Evolutionary conservation across 345 rosid genomes (phyloP), one percentile per base, ranked within the genome.

Genomic region (Gossypium ekmanianum): DNA sequence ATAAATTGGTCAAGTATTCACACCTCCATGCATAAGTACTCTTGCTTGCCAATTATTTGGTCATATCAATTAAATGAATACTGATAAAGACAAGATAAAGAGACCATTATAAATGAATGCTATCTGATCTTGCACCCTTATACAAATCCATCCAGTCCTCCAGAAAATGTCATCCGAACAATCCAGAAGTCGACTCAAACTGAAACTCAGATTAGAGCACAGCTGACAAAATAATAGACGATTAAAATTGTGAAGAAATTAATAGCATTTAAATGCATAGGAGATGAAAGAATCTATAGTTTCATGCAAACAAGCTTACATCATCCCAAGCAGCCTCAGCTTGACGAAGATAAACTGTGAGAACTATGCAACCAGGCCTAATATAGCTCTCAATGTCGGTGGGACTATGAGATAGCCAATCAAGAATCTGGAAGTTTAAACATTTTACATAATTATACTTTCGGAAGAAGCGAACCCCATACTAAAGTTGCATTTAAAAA

Each of bases 361-460:
- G 76, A 74, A 95, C 79, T 59, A 95, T 82, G 77, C 99, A 95
- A 57, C 99, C 99, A 74, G 99, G 99, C 74, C 97, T 88, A 74
- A 93, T 95, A 87, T 95, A 90, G 90, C 99, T 91, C 93, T 93
- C 99, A 75, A 95, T 93, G 79, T 95, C 99, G 64, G 97, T 87
- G 27, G 98, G 99, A 86, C 97, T 96, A 79, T 92, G 94, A 72
- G 97, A 83, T 72, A 96, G 77, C 99, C 98, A 96, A 51, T 90
- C 90, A 74, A 96, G 88, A 80, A 96, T 88, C 99, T 96, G 97
- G 47, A 88, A 70, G 76, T 67, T 67, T 56, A 78, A 81, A 78
- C 1, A 76, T 45, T 61, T 74, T 27, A 71, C 26, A 73, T 70
- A 72, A 62, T 54, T 17, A 78, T 45, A 45, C 62, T 64, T 75